A percentile compares a stretch with the other conserved stretches of the same genome.
Evolutionary conservation across 139 green algal species (phyloP).

Genomic region (Auxenochlorella protothecoides): DNA sequence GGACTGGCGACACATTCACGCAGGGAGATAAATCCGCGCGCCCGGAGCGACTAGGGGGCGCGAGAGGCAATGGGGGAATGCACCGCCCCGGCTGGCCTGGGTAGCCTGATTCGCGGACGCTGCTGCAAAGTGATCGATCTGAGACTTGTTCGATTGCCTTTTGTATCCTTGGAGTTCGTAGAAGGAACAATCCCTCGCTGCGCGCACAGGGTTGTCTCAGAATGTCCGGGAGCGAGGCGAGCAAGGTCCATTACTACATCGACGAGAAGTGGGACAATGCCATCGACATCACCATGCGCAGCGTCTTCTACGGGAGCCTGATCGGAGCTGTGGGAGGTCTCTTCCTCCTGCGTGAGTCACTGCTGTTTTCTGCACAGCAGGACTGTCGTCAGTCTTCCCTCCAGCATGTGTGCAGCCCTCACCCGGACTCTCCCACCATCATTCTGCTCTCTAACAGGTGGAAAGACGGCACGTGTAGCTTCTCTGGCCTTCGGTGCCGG

Average conservation of each 20-base stretch:
- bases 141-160: neutral
- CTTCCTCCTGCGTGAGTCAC: conserved; percentile 14
- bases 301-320: conserved; percentile 13
- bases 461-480: conserved; percentile 9
- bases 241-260: conserved; percentile 11
- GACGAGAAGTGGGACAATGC: conserved; percentile 23
- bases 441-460: conserved; percentile 2
- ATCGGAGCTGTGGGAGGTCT: conserved; percentile 11
- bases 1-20: too few species aligned
- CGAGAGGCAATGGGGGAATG: neutral
- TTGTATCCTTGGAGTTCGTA: neutral
- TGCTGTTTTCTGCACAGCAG: too few species aligned
- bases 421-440: too few species aligned
- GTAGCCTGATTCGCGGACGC: too few species aligned
- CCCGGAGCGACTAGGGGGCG: too few species aligned
- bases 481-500: conserved; percentile 18
- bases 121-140: too few species aligned
- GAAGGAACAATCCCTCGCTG: too few species aligned
- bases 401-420: too few species aligned
- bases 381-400: neutral
- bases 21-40: too few species aligned
- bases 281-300: conserved; percentile 15
- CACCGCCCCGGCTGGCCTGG: neutral
- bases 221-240: neutral
- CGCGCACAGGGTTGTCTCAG: too few species aligned